Base-by-base conservation (phyloP, 768 basidiomycete genomes). In the Psilocybe tampanensis region DNA sequence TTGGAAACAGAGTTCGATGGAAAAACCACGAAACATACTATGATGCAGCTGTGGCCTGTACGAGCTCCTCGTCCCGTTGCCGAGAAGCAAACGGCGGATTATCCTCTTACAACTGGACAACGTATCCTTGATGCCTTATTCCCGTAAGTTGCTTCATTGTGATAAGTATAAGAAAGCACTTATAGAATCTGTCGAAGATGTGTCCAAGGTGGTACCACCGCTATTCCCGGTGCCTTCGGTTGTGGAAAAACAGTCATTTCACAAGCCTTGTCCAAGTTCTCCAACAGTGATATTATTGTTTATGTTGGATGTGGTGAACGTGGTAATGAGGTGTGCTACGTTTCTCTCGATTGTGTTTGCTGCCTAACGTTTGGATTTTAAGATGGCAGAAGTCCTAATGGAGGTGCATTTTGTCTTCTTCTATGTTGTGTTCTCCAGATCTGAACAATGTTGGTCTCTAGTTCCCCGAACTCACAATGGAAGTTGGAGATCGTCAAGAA, bases 31-130 rank as follows among this genome's bases (percentile, higher is more conserved):
- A 83, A 95, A 66, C 96, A 98, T 71, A 88, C 91, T 17, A 88
- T 99, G 86, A 92, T 97, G 92, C 97, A 99, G 68, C 79, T 96
- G 29, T 99, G 97, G 97, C 97, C 97, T 62, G 97, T 99, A 59
- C 93, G 97, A 68, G 97, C 96, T 18, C 95, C 97, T 48, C 86
- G 97, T 54, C 97, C 97, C 11, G 90, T 94, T 23, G 79, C 92
- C n/a, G 93, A 98, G 77, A 98, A 98, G 75, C 84, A 90, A 67
- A 95, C 91, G 2, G 95, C 96, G 55, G 85, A 96, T 71, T 84
- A 86, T 72, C 97, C 97, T 42, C 80, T 99, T 17, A 77, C 95
- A 33, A 99, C 97, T 48, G 97, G 97, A 47, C 97, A 99, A 74
- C 92, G 97, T 60, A 95, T 99, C 61, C 77, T 99, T 45, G 97